Evolutionary conservation across 257 asterid species (phyloP), one percentile per base, ranked within the genome.

Genomic region (Plantago elongata): DNA sequence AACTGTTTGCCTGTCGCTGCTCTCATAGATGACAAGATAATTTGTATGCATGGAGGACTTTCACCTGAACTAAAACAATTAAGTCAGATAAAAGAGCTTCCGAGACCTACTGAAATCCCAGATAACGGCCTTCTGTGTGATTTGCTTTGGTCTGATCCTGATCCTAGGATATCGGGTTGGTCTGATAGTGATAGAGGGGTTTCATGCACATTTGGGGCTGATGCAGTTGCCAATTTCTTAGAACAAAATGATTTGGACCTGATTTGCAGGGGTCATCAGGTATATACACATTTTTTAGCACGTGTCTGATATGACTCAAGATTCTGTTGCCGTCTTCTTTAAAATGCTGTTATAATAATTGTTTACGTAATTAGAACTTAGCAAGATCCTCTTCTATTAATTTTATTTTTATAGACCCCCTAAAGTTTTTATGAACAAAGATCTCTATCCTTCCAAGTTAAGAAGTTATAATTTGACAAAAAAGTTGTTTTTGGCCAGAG

Each of bases 41-140:
- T 84, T 47, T 87, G 93, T 72, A 84, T 84, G 94, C 95, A 87
- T 45, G 94, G 95, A 9, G 94, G 95, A 16, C 87, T 87, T 61
- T 84, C 95, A 9, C 94, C 88, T 0, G 90, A 82, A 51, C 72
- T 87, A 52, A 65, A 78, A 43, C 65, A 56, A 10, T 48, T 84
- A 63, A 82, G 77, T 46, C 86, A 84, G 69, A 87, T 87, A 60
- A 80, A 78, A 11, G 83, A 77, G 59, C 75, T 87, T 55, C 30
- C 77, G 51, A 77, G 93, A 72, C 93, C 93, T 3, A 71, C 75
- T 8, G 93, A 84, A 45, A 80, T 84, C 56, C 94, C 90, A 5
- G 93, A 84, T 52, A 72, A 55, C 57, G 93, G 95, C 34, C 83
- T 84, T 52, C 66, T 84, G 12, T 87, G 95, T 51, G 90, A 87